Conservation (phyloP, 768 basidiomycete species). For the Lactarius evosmus region DNA sequence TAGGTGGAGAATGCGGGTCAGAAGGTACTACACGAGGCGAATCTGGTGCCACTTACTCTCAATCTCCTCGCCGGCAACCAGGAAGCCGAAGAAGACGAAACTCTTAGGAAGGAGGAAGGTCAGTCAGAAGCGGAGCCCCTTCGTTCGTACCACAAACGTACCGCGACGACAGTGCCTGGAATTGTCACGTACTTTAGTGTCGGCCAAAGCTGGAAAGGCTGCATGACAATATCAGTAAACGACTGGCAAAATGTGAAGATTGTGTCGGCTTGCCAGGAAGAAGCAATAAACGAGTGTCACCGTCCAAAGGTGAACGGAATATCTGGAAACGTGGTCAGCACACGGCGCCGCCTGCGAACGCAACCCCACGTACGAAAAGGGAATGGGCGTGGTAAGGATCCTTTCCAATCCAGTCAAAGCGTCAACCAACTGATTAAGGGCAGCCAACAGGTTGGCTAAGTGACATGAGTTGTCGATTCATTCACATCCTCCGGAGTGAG, state of each 20-base stretch:
- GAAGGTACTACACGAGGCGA: conserved; percentile 12
- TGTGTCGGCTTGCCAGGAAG: conserved; percentile 45
- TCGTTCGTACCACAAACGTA: conserved; percentile 32
- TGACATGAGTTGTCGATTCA: conserved; percentile 2
- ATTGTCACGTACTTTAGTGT: conserved; percentile 61
- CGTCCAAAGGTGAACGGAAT: conserved; percentile 65
- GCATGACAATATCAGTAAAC: conserved; percentile 17
- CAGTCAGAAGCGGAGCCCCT: background rate
- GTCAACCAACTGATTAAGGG: conserved; percentile 58
- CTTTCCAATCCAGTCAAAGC: conserved; percentile 67
- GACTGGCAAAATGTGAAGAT: background rate
- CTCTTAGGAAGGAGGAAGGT: conserved; percentile 36
- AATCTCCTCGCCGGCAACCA: conserved; percentile 72
- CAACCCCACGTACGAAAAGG: conserved; percentile 54
- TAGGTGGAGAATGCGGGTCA: conserved; percentile 27
- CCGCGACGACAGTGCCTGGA: conserved; percentile 53
- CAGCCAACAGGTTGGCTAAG: conserved; percentile 45
- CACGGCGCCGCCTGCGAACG: background rate
- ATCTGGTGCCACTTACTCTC: conserved; percentile 48
- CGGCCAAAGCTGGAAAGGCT: conserved; percentile 66
- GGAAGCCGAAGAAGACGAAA: conserved; percentile 72
- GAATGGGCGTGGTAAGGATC: conserved; percentile 73
- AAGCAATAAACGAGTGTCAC: conserved; percentile 61
- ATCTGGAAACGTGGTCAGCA: conserved; percentile 38
- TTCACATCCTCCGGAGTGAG: background rate